Conservation (phyloP, 768 basidiomycete species). For the Boletus coccyginus region DNA sequence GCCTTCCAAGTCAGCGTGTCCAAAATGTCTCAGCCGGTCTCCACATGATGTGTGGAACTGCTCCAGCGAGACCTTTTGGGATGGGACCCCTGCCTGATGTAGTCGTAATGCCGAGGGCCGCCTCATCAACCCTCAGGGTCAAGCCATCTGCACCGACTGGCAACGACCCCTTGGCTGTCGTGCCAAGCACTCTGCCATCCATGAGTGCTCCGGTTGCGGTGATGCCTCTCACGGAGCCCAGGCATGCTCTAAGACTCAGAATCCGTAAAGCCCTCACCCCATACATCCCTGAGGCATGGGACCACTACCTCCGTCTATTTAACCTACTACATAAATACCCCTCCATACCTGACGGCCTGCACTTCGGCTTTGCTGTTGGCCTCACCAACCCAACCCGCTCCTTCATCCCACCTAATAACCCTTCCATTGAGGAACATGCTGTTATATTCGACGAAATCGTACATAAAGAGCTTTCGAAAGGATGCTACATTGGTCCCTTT, state of each 20-base stretch:
- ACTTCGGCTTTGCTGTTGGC: neutral
- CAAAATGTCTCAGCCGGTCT: neutral
- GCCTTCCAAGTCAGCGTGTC: neutral
- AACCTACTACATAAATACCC: neutral
- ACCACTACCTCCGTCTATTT: no score
- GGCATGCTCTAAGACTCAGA: neutral
- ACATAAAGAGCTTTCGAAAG: no score
- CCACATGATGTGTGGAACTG: neutral
- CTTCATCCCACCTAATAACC: neutral
- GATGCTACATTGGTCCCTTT: no score
- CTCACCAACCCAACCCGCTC: neutral
- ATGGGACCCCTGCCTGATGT: no score
- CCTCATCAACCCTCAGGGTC: no score
- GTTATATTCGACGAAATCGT: no score
- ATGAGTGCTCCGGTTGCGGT: neutral
- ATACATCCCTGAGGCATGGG: neutral
- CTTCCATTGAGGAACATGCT: neutral
- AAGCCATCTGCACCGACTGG: no score
- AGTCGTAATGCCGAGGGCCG: no score
- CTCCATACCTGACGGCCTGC: neutral
- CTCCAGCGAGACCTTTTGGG: no score
- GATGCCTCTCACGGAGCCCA: rapidly evolving
- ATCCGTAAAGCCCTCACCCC: neutral
- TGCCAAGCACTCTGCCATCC: neutral
- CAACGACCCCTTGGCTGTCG: no score